These are phyloP conservation scores for Licmophora abbreviata DNA, from an alignment of 108 stramenopile genomes.

Conservation along the genomic window DNA sequence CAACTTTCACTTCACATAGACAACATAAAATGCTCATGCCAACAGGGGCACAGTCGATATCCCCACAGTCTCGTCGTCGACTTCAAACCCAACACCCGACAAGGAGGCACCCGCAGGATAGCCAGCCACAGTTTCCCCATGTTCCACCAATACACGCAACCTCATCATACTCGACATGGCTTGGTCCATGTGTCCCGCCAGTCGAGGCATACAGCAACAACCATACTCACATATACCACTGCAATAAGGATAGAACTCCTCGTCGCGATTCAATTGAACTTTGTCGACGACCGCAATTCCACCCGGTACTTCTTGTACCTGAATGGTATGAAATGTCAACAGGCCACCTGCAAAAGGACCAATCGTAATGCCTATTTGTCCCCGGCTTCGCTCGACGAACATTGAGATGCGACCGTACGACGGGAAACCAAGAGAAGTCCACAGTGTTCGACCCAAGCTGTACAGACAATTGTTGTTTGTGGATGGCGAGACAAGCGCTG, in stretches of 20 bases:
- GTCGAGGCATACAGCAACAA: conserved; percentile 24
- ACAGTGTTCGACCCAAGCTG: conserved; percentile 8
- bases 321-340: conserved; percentile 43
- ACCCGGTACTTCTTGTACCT: conserved; percentile 11
- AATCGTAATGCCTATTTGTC: conserved; percentile 49
- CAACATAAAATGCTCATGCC: no score
- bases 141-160: conserved; percentile 42
- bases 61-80: no score
- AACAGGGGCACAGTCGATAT: no score
- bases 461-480: conserved; percentile 14
- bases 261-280: conserved; percentile 34
- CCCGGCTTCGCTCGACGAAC: conserved; percentile 57
- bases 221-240: conserved; percentile 17
- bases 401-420: conserved; percentile 44
- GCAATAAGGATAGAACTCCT: conserved; percentile 15
- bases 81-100: no score
- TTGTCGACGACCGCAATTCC: conserved; percentile 40
- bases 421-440: conserved; percentile 17
- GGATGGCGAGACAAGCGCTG: conserved; percentile 34
- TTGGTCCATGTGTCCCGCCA: conserved; percentile 56
- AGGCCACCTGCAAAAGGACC: conserved; percentile 52
- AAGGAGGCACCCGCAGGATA: no score
- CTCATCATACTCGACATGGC: conserved; percentile 47
- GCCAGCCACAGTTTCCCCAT: conserved; percentile 18
- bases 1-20: no score